Evolutionary conservation across 1,284 basidiomycete species (phyloP).

Genomic region (Boletellus deceptivus): DNA sequence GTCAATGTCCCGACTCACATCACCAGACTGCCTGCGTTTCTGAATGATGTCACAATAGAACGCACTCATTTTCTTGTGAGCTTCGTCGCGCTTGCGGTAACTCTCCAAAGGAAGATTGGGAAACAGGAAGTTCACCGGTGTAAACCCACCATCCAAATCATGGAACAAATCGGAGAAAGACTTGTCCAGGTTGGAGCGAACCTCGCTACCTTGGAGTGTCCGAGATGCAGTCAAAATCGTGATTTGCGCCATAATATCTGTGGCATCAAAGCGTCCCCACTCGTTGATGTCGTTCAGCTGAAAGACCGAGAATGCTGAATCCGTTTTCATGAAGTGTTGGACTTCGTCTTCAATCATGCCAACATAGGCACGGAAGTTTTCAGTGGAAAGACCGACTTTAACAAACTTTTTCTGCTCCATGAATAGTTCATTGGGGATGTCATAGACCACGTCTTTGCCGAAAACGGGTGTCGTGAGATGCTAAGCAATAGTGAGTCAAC

Average conservation of each 20-base stretch:
- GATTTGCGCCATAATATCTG: conserved; percentile 84
- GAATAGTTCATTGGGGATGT: conserved; percentile 92
- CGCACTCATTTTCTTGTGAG: conserved; percentile 91
- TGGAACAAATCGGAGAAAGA: conserved; percentile 85
- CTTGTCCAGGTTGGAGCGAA: conserved; percentile 79
- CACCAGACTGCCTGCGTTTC: conserved; percentile 61
- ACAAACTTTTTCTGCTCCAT: conserved; percentile 99
- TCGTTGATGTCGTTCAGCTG: conserved; percentile 63
- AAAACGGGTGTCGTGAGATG: conserved; percentile 91
- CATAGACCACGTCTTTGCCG: conserved; percentile 97
- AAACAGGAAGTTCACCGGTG: conserved; percentile 92
- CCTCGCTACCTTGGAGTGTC: conserved; percentile 91
- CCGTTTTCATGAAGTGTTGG: conserved; percentile 64
- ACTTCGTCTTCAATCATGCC: conserved; percentile 89
- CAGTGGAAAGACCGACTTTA: conserved; percentile 89
- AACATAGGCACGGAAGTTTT: conserved; percentile 91
- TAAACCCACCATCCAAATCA: conserved; percentile 92
- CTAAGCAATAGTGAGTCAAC: conserved; percentile 38
- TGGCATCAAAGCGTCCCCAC: conserved; percentile 73
- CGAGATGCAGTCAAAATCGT: conserved; percentile 94
- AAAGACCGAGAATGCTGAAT: conserved; percentile 57
- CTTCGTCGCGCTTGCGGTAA: conserved; percentile 84
- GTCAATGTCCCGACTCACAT: conserved; percentile 32
- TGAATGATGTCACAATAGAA: conserved; percentile 91
- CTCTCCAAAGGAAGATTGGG: conserved; percentile 90